These are phyloP conservation scores for Nematodospora valgi DNA, from an alignment of 805 yeast genomes.

Conservation along the genomic window DNA sequence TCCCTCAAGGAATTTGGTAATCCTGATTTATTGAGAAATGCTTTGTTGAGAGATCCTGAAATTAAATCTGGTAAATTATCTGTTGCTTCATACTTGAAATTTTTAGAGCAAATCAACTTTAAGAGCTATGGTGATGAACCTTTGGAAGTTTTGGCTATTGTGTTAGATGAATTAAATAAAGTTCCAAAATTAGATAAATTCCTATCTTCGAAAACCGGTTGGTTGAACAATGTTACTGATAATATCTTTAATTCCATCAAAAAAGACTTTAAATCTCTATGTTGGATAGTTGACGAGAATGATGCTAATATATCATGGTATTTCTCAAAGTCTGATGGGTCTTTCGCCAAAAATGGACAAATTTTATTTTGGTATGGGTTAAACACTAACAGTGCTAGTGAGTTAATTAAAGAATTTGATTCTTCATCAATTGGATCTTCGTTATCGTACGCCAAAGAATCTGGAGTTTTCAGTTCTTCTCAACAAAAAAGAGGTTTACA, in stretches of 20 bases:
- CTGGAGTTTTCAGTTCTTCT: slow-evolving; percentile 47
- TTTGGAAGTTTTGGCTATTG: slow-evolving; percentile 88
- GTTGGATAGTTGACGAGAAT: slow-evolving; percentile 88
- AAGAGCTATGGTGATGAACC: slow-evolving; percentile 94
- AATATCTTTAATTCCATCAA: slow-evolving; percentile 82
- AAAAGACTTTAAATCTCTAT: slow-evolving; percentile 68
- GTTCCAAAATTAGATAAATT: slow-evolving; percentile 80
- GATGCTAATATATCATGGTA: slow-evolving; percentile 90
- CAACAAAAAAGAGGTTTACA: slow-evolving; percentile 53
- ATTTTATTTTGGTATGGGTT: slow-evolving; percentile 95
- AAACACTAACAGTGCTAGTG: slow-evolving; percentile 57
- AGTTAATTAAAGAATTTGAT: slow-evolving; percentile 55
- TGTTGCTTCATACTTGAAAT: slow-evolving; percentile 78
- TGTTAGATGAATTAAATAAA: slow-evolving; percentile 44
- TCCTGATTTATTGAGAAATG: slow-evolving; percentile 74
- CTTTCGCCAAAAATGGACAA: slow-evolving; percentile 83
- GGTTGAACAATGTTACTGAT: slow-evolving; percentile 97
- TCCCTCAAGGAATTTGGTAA: slow-evolving; percentile 65
- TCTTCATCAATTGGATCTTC: slow-evolving; percentile 30
- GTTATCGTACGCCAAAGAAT: slow-evolving; percentile 36
- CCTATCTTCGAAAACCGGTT: slow-evolving; percentile 82
- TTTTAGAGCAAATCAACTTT: slow-evolving; percentile 59
- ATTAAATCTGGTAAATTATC: slow-evolving; percentile 66
- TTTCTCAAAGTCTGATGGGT: slow-evolving; percentile 90
- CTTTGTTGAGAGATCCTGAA: slow-evolving; percentile 73